Evolutionary conservation across 2,329 filamentous ascomycete genomes (phyloP), one percentile per base, ranked within the genome.

Genomic region (Xylaria sp.): DNA sequence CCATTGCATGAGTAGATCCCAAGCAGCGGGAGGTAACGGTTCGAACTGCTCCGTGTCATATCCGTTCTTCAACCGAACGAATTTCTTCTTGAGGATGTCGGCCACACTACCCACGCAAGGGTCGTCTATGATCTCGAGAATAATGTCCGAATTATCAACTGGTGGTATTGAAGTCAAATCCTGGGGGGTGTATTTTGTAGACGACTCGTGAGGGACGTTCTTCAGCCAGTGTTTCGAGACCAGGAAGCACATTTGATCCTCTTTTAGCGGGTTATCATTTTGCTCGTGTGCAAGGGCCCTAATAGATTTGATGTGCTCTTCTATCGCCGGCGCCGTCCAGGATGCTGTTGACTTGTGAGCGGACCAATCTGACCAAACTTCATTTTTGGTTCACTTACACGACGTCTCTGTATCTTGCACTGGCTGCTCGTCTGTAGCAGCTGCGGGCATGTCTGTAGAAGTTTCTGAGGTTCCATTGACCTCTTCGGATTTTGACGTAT

Each of bases 61-160:
- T 16, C 87, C 90, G 1, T 83, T 83, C 62, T 86, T 89, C 41
- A 97, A 78, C 2, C 89, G 86, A 26, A 93, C 83, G 65, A 92
- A 96, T 16, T 80, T 76, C 13, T 75, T 72, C 44, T 74, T 67
- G 41, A 68, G 60, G 43, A 63, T 56, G 18, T 58, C 52, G n/a
- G 64, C 57, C 41, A 75, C 76, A 17, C 70, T 69, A 8, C 67
- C 67, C 19, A 69, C 64, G 39, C 59, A 65, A 46, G 77, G 73
- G 54, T 85, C 80, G 45, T 71, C 72, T 52, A 86, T 75, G 34
- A 80, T 78, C 58, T 86, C 80, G 54, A 86, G 77, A 47, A 92
- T 85, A 56, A 97, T 86, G 67, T 92, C 89, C 0, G 89, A 86
- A 68, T 97, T 97, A 76, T 97, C 91, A 26, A 97, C 83, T 0